Evolutionary conservation across 75 land plant genomes (phyloP).

Genomic region (Picea sitchensis): DNA sequence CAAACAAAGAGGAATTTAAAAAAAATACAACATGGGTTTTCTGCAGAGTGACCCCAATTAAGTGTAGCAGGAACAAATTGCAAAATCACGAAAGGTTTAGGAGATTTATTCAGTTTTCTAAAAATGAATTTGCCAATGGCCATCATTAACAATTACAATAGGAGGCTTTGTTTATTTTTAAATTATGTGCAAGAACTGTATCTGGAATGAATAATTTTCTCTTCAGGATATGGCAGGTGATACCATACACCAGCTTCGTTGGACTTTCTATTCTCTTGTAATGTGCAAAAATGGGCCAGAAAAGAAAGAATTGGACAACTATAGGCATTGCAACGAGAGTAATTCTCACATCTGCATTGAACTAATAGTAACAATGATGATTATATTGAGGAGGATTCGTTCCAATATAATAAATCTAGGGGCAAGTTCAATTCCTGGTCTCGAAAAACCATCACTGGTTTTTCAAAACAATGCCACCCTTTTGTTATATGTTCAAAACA

Average conservation of each 20-base stretch:
- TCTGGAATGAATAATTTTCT: no score
- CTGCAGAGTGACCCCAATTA: no score
- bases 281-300: constrained; percentile 1
- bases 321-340: neutral
- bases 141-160: no score
- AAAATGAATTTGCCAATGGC: no score
- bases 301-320: neutral
- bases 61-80: no score
- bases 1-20: no score
- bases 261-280: neutral
- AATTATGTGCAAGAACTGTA: no score
- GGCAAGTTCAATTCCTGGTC: neutral
- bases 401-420: no score
- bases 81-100: no score
- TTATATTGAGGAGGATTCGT: neutral
- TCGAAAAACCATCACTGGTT: neutral
- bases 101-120: no score
- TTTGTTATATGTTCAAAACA: neutral
- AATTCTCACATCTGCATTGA: neutral
- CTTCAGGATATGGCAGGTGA: neutral
- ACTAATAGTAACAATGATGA: neutral
- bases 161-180: no score
- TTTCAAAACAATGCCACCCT: neutral
- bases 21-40: no score
- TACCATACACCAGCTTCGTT: neutral